Base-by-base conservation (phyloP, 2,329 filamentous ascomycete genomes). In the Neonectria neomacrospora region DNA sequence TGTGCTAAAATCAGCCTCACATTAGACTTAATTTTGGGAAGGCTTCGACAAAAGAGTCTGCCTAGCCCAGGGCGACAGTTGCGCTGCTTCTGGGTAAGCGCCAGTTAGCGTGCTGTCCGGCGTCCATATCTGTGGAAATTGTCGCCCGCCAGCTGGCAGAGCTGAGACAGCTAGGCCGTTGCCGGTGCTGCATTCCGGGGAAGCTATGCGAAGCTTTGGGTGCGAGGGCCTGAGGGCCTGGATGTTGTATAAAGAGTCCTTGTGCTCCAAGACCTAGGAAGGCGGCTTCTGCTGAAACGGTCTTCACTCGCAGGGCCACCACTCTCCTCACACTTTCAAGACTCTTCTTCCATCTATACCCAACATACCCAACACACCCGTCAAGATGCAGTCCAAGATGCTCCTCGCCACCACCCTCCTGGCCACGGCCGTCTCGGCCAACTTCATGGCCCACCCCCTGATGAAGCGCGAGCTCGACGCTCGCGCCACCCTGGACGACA, bases 341-440 rank as follows among this genome's bases (percentile, higher is more conserved):
- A n/a, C 41, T 39, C 11, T 14, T 48, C 18, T 18, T 37, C 23
- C 45, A 16, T 41, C 30, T 55, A 22, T 30, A 30, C 53, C n/a
- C 9, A 50, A 18, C 5, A 28, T 52, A 26, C 11, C 48, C 26
- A 52, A 37, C 22, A 50, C 48, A 64, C 28, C 61, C 34, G 42
- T 56, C 72, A 72, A 65, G 18, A 77, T 76, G 74, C 70, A 71
- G 63, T 68, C 73, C 70, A 69, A 67, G 61, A 61, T 74, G 54
- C 22, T 73, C 65, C 34, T 75, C 67, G 61, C 70, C 42, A 62
- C 69, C 52, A 63, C 69, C 50, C 67, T 77, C 62, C 64, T 73
- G 56, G 68, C 72, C 47, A 61, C 74, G 5, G 75, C 73, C 65
- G 67, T 68, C 16, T 67, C 69, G 51, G 67, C 72, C 60, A 39